Base-by-base conservation (phyloP, 2,329 filamentous ascomycete species). In the Sporothrix schenckii region DNA sequence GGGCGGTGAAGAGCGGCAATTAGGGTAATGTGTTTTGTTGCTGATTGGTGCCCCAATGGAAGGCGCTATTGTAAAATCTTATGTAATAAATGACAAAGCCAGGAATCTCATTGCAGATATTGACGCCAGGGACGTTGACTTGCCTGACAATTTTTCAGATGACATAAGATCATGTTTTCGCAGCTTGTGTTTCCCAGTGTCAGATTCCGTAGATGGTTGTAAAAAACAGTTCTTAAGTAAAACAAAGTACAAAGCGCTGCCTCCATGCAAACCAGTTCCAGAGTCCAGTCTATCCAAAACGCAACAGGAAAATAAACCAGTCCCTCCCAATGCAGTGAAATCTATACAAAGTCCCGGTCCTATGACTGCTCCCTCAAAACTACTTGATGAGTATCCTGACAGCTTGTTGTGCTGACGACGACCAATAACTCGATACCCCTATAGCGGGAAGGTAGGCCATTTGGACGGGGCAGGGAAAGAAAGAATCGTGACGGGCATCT, bases 1-100 rank as follows among this genome's bases (percentile, higher is more conserved):
- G 75, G 78, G 82, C 83, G 83, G 82, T 84, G 76, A 78, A 49
- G 5, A 7, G 4, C 30, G 83, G 83, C 83, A 84, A 79, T 83
- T 84, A 82, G 82, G 82, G 82, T 77, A 76, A 68, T 65, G 19
- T 34, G 41, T 16, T 10, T 6, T 4, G 13, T 24, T 14, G 16
- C 58, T 10, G 9, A 7, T 58, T 54, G 47, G 39, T 70, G 71
- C 72, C 65, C 66, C 16, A 21, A 58, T 30, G 0, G 14, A 9
- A 58, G 67, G 71, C 61, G 11, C 39, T 34, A 44, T 1, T 3
- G 21, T 19, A n/a, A 19, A 1, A 1, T 11, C 21, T 63, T 63
- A 63, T 21, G 30, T 63, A 63, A 39, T 6, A 61, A 39, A 63
- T 44, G 19, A 60, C 69, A 61, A 72, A 21, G 39, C 39, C 44